Evolutionary conservation across 2,329 filamentous ascomycete genomes (phyloP), one percentile per base, ranked within the genome.

Genomic region (Botrytis porri): DNA sequence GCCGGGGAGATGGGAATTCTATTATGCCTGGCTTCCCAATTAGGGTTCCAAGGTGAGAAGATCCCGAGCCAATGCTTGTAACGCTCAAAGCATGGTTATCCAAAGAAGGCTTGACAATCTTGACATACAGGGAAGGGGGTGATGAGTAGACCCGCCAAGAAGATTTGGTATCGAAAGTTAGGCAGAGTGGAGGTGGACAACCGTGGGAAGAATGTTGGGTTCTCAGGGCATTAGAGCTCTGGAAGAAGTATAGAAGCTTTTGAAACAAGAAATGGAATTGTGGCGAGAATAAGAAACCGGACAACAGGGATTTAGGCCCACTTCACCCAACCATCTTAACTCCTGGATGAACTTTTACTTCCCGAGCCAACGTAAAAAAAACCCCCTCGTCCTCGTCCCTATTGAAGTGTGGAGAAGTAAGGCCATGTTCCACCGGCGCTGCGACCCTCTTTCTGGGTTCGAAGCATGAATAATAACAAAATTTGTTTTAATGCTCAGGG

Each of bases 181-280:
- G 61, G 48, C 48, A 66, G 61, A 71, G 69, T 59, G 62, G 62
- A 37, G 43, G 35, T 32, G 39, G 61, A 62, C 48, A 59, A 25
- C 57, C 66, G 66, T 67, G 35, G 18, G 43, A 62, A 18, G 32
- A 43, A 35, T 71, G 29, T 70, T 39, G 48, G 32, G 37, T 16
- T 64, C 74, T 75, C 73, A 70, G 73, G 72, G 73, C 76, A 77
- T 76, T 18, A 66, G 70, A 74, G 73, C 70, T 76, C 72, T 77
- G 70, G 76, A 77, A 77, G 71, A 70, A 74, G 76, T 71, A 78
- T 78, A 73, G 77, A 79, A 79, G 77, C 66, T 72, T 76, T 65
- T 76, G 69, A 78, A 76, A 77, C 76, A 71, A 65, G 69, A 62
- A 66, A 59, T 45, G 62, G 51, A 43, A 43, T 63, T 60, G 59